A percentile compares a stretch with the other conserved stretches of the same genome.
Evolutionary conservation across 2,329 filamentous ascomycete species (phyloP).

Genomic region (Sphaerostilbella broomeana): DNA sequence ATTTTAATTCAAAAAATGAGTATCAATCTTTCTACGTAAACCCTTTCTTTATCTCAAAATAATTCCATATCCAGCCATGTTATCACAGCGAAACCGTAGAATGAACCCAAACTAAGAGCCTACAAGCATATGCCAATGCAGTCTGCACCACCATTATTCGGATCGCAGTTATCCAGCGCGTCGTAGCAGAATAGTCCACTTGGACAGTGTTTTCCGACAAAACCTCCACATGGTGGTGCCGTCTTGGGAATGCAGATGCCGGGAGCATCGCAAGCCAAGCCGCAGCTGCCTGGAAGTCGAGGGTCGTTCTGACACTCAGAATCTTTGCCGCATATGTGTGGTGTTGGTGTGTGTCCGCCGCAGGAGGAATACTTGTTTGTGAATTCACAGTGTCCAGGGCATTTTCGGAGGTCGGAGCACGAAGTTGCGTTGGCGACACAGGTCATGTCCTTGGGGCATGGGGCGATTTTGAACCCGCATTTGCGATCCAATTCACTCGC

Average conservation of each 20-base stretch:
- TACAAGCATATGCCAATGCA: slow-evolving; percentile 28
- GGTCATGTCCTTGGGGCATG: slow-evolving; percentile 20
- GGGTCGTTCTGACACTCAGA: slow-evolving; percentile 29
- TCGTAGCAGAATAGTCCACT: slow-evolving; percentile 26
- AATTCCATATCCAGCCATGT: neutral
- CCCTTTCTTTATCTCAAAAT: too few relatives aligned
- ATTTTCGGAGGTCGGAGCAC: slow-evolving; percentile 24
- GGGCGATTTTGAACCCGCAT: slow-evolving; percentile 26
- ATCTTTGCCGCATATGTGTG: slow-evolving; percentile 21
- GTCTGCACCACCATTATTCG: slow-evolving; percentile 23
- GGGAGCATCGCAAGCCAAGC: slow-evolving; percentile 29
- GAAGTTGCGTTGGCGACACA: slow-evolving; percentile 19
- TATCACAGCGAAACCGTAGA: too few relatives aligned
- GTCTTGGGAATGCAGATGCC: slow-evolving; percentile 28
- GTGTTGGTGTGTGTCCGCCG: slow-evolving; percentile 24
- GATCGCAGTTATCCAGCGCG: slow-evolving; percentile 24
- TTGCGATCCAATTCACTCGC: slow-evolving; percentile 7
- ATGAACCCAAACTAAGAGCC: too few relatives aligned
- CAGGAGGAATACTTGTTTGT: slow-evolving; percentile 27
- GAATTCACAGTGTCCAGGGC: slow-evolving; percentile 24
- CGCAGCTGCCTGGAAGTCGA: slow-evolving; percentile 23
- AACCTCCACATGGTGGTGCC: slow-evolving; percentile 20
- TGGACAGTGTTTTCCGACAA: slow-evolving; percentile 22
- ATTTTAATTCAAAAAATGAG: neutral
- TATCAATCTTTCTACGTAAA: neutral